Conservation (phyloP, 495 filamentous ascomycete genomes). For the Bathelium albidoporum region DNA sequence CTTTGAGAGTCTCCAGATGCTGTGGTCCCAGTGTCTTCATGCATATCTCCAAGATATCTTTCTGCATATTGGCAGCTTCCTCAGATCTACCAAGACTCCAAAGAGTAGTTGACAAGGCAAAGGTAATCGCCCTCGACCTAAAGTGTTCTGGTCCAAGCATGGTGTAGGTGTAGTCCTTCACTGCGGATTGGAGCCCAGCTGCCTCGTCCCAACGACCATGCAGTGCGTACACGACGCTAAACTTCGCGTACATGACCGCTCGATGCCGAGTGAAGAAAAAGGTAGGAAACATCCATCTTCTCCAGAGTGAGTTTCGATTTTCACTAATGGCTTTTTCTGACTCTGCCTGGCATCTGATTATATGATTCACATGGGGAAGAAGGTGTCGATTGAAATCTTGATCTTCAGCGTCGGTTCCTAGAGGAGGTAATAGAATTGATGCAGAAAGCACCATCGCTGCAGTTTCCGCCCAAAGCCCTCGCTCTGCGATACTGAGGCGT, state of each 20-base stretch:
- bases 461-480: constrained; percentile 4
- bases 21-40: constrained; percentile 12
- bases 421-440: constrained; percentile 16
- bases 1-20: constrained; percentile 16
- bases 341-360: constrained; percentile 7
- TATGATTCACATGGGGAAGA: constrained; percentile 8
- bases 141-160: constrained; percentile 17
- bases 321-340: constrained; percentile 7
- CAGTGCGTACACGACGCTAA: constrained; percentile 16
- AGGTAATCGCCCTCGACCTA: constrained; percentile 16
- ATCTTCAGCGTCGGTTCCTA: constrained; percentile 13
- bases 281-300: constrained; percentile 7
- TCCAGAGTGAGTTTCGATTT: constrained; percentile 12
- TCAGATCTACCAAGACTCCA: constrained; percentile 16
- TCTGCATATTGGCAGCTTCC: constrained; percentile 12
- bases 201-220: constrained; percentile 5
- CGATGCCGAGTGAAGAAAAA: constrained; percentile 5
- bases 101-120: constrained; percentile 19
- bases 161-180: constrained; percentile 9
- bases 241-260: constrained; percentile 6
- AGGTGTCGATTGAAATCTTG: constrained; percentile 22
- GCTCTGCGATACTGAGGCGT: constrained; percentile 6
- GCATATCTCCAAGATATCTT: constrained; percentile 12
- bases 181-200: constrained; percentile 14
- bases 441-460: constrained; percentile 18